These are phyloP conservation scores for Podospora fimiseda DNA, from an alignment of 495 filamentous ascomycete genomes.

Conservation along the genomic window DNA sequence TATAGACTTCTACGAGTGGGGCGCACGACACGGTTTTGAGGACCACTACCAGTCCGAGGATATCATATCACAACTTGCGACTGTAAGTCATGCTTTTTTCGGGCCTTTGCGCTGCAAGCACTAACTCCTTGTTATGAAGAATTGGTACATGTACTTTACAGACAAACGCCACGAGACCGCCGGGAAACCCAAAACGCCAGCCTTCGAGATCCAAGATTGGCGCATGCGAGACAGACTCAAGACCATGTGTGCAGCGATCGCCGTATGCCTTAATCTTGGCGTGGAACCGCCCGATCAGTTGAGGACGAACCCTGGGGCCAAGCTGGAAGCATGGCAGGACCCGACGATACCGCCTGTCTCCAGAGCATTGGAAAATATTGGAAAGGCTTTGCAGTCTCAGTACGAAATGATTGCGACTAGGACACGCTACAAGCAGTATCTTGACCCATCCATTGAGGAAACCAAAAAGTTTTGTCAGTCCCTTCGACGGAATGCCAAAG, in stretches of 20 bases:
- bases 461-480: conserved; percentile 92
- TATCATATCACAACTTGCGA: conserved; percentile 51
- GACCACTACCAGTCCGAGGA: conserved; percentile 64
- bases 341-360: conserved; percentile 70
- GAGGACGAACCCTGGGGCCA: conserved; percentile 86
- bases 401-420: conserved; percentile 92
- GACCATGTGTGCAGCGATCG: conserved; percentile 89
- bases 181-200: conserved; percentile 66
- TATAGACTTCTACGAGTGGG: conserved; percentile 43
- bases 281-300: conserved; percentile 94
- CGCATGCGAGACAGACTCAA: conserved; percentile 94
- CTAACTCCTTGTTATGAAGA: conserved; percentile 37
- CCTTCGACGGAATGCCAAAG: conserved; percentile 82
- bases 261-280: conserved; percentile 92
- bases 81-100: conserved; percentile 44
- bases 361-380: conserved; percentile 88
- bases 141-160: conserved; percentile 98
- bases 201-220: conserved; percentile 76
- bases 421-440: conserved; percentile 91
- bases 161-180: conserved; percentile 97
- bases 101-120: neutral
- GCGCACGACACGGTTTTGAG: conserved; percentile 61
- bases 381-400: conserved; percentile 88
- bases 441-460: conserved; percentile 94
- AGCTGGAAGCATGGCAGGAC: conserved; percentile 95